These are phyloP conservation scores for Paramecium biaurelia DNA, from an alignment of 73 alveolate species.

Conservation along the genomic window DNA sequence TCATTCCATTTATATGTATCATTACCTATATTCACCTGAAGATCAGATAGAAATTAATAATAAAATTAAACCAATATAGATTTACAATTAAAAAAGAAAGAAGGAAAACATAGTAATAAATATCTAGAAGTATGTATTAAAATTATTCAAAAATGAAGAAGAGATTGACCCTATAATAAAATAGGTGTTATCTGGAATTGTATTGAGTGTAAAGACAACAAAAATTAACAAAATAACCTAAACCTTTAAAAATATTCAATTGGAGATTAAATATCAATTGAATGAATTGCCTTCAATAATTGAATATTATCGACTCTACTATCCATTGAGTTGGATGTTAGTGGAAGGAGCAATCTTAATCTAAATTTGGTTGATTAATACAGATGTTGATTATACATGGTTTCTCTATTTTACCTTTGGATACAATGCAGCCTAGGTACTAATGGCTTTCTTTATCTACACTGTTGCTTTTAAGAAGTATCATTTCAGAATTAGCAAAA, in stretches of 20 bases:
- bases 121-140: neutral
- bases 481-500: neutral
- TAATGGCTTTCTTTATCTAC: neutral
- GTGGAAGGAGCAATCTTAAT: constrained; percentile 32
- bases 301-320: neutral
- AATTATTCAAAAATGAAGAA: constrained; percentile 23
- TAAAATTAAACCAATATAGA: neutral
- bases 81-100: neutral
- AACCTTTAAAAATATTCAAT: neutral
- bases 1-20: neutral
- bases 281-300: neutral
- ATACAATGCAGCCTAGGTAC: neutral
- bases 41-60: neutral
- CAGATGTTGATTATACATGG: neutral
- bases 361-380: neutral
- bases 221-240: neutral
- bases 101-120: neutral
- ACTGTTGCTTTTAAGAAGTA: constrained; percentile 3
- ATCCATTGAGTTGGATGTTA: constrained; percentile 19
- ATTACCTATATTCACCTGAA: neutral
- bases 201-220: neutral
- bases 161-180: neutral
- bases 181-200: neutral
- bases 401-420: neutral
- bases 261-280: neutral